Evolutionary conservation across 2,329 filamentous ascomycete species (phyloP), one percentile per base, ranked within the genome.

Genomic region (Verticillium zaregamsianum): DNA sequence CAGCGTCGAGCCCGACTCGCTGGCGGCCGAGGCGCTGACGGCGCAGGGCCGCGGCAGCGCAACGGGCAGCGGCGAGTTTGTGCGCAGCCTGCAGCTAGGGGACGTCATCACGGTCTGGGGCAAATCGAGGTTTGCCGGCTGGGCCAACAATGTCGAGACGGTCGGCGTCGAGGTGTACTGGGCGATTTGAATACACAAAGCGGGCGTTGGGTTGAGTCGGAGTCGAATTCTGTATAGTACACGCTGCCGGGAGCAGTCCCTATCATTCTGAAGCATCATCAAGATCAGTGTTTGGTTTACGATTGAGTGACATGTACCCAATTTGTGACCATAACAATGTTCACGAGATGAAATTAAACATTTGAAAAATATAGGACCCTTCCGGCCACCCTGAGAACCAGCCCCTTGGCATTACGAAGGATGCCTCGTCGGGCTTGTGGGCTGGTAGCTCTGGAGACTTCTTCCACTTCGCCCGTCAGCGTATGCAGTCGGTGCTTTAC

Each of bases 71-170:
- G 86, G 86, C 1, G 72, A 79, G 40, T 88, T 86, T 69, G 80
- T 89, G 37, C 79, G 82, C 17, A 76, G 73, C 55, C 68, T 89
- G 65, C 80, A 79, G 65, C 65, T 86, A n/a, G 86, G 86, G 1
- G 86, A 89, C 66, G 80, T 86, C 20, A 73, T 89, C 12, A 88
- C 85, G 0, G 68, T 89, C 2, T 89, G 86, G 86, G 85, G 75
- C 1, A 86, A 83, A 71, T 79, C 84, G 2, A 79, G 86, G 62
- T 88, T 85, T 61, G 71, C 69, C 0, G 80, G 73, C 0, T 89
- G 86, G 86, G 55, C 60, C 1, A 88, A 88, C 64, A 59, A 72
- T 14, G 70, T 88, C 11, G 70, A 82, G 56, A 76, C 72, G 14
- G 80, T 82, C 2, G 76, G 78, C 69, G 73, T 88, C 33, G 82